These are phyloP conservation scores for Mrakiaceae sp. DNA, from an alignment of 1,284 basidiomycete genomes.

Conservation along the genomic window DNA sequence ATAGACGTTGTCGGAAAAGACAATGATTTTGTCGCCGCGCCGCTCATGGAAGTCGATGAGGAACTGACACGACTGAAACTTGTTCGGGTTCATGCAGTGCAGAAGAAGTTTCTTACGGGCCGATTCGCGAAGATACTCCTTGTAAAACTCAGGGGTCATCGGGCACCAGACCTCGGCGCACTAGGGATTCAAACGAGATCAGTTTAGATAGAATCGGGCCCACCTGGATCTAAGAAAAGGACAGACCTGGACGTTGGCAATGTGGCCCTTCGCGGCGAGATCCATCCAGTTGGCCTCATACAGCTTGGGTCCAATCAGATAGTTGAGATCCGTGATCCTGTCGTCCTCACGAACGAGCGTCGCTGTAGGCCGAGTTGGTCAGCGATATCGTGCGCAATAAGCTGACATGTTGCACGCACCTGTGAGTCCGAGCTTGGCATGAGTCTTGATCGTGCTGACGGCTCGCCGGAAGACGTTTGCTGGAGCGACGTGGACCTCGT, in stretches of 20 bases:
- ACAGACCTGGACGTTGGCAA: conserved; percentile 91
- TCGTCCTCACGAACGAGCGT: conserved; percentile 98
- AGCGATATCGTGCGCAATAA: conserved; percentile 7
- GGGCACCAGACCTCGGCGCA: conserved; percentile 99
- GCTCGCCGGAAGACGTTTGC: conserved; percentile 94
- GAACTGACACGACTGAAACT: conserved; percentile 98
- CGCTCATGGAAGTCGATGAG: conserved; percentile 97
- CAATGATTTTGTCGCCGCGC: conserved; percentile 97
- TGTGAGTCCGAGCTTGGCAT: conserved; percentile 89
- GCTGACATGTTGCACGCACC: conserved; percentile 41
- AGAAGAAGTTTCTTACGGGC: conserved; percentile 83
- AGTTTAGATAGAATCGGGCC: too few relatives aligned
- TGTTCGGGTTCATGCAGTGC: conserved; percentile 99
- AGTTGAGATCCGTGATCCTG: conserved; percentile 96
- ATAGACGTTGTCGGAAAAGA: conserved; percentile 97
- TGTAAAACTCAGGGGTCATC: conserved; percentile 99
- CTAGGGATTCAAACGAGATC: conserved; percentile 34
- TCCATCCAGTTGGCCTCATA: conserved; percentile 99
- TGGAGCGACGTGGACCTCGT: conserved; percentile 95
- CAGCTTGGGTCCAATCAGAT: conserved; percentile 97
- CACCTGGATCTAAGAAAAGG: background rate
- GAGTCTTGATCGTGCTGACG: conserved; percentile 92
- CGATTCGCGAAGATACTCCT: conserved; percentile 88
- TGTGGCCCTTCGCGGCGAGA: conserved; percentile 96
- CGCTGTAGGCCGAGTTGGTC: conserved; percentile 41